Conservation (phyloP, 495 filamentous ascomycete genomes). For the Daldinia childiae region DNA sequence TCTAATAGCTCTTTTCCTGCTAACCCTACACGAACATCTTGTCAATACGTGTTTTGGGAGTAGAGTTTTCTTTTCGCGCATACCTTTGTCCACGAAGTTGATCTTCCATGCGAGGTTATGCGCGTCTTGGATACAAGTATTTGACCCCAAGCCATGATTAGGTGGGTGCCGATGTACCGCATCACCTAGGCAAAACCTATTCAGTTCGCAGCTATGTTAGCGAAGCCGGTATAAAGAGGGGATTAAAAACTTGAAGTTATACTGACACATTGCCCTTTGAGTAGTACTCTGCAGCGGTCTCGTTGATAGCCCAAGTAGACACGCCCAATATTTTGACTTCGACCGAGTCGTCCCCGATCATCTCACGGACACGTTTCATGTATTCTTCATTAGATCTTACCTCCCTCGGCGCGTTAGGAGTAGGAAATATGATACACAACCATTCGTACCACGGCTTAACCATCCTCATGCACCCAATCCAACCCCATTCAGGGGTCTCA, state of each 20-base stretch:
- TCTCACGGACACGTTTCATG: background rate
- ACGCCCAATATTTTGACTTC: background rate
- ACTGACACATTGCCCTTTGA: background rate
- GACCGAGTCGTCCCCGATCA: background rate
- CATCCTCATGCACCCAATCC: background rate
- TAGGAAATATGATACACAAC: background rate
- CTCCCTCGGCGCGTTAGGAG: background rate
- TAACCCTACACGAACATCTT: background rate
- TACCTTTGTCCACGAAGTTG: background rate
- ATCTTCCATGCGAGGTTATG: background rate
- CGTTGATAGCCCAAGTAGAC: background rate
- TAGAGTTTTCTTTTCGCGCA: background rate
- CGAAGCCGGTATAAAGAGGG: background rate
- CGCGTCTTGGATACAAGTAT: background rate
- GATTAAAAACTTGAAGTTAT: background rate
- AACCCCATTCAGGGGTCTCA: background rate
- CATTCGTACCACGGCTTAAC: background rate
- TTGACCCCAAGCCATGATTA: background rate
- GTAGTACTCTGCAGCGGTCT: background rate
- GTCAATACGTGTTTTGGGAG: background rate
- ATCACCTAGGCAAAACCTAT: background rate
- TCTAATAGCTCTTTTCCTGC: background rate
- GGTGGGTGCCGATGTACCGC: background rate
- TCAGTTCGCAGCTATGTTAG: background rate
- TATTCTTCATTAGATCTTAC: background rate